phyloP scores from a whole-genome alignment of 2,329 filamentous ascomycete genomes.

The Pyrenophora graminea region DNA sequence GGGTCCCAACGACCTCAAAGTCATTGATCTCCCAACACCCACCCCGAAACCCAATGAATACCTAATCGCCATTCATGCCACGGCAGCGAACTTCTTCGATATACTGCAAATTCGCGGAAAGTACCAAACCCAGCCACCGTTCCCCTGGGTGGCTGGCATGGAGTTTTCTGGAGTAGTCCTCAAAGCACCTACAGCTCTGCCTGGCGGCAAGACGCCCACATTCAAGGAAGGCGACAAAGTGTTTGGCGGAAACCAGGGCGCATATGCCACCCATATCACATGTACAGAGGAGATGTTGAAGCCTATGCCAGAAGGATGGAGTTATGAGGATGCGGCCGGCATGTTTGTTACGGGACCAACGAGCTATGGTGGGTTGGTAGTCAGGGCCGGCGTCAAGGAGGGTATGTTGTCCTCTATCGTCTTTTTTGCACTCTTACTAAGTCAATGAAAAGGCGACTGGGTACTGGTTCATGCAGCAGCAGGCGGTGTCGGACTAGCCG shows the following conservation, averaged over 20 bases:
- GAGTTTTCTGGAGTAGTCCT: slow-evolving; percentile 85
- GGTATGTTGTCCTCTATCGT: slow-evolving; percentile 29
- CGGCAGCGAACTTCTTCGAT: slow-evolving; percentile 96
- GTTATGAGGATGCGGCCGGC: slow-evolving; percentile 80
- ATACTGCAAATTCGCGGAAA: slow-evolving; percentile 93
- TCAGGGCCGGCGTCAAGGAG: slow-evolving; percentile 73
- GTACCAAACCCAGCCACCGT: slow-evolving; percentile 88
- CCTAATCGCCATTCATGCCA: slow-evolving; percentile 81
- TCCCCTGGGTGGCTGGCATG: slow-evolving; percentile 84
- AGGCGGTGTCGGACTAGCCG: slow-evolving; percentile 86
- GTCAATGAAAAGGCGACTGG: slow-evolving; percentile 65
- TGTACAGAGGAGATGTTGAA: slow-evolving; percentile 69
- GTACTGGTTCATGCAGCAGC: slow-evolving; percentile 92
- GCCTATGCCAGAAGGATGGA: slow-evolving; percentile 79
- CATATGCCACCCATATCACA: slow-evolving; percentile 77
- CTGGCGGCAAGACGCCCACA: slow-evolving; percentile 54
- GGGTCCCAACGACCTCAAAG: slow-evolving; percentile 78
- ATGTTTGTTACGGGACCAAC: slow-evolving; percentile 92
- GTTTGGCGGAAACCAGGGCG: slow-evolving; percentile 85
- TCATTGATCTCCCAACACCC: slow-evolving; percentile 76
- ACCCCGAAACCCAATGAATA: slow-evolving; percentile 74
- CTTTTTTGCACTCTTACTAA: neutral
- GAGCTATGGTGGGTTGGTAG: slow-evolving; percentile 80
- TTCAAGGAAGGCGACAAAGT: slow-evolving; percentile 81
- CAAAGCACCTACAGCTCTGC: slow-evolving; percentile 61